Evolutionary conservation across 148 eudicot species (phyloP), one percentile per base, ranked within the genome.

Genomic region (Heliosperma pusillum): DNA sequence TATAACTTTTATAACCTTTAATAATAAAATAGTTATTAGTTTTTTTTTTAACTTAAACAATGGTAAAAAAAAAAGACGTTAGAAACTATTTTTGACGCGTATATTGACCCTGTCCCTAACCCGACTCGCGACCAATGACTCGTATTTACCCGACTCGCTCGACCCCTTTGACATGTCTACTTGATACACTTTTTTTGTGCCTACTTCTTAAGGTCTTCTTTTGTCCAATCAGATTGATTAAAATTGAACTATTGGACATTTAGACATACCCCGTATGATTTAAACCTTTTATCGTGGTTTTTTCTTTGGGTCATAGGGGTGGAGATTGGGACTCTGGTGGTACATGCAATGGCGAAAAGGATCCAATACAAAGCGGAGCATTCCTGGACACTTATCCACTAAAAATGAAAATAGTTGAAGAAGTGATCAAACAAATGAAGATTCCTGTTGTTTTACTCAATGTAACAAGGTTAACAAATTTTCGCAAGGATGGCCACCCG

Each of bases 271-370:
- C 16, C 55, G 4, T 50, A 50, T 50, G 20, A 64, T 2, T 30
- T 44, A 10, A 19, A 16, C 57, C 20, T 7, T 6, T 2, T 25
- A 47, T 69, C 59, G 8, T 30, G 24, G 1, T 52, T 6, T 70
- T 4, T 44, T 24, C 27, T 24, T 45, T 26, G 40, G 1, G 59
- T 53, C 72, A 80, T 82, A 94, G 98, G 82, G 98, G 98, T 36
- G 98, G 98, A 73, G 96, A 95, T 71, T 95, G 98, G 98, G 93
- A 95, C 82, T 90, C 98, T 4, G 98, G 97, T 17, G 98, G 98
- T 24, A 70, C 90, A 27, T 95, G 98, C 84, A 85, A 85, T 42
- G 92, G 96, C 19, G 98, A 95, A 76, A 92, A 74, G 0, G 88
- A 82, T 68, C 98, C 97, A 16, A 85, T 92, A 61, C 33, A 56